Conservation (phyloP, 805 yeast species). For the Ogataea pignaliae region DNA sequence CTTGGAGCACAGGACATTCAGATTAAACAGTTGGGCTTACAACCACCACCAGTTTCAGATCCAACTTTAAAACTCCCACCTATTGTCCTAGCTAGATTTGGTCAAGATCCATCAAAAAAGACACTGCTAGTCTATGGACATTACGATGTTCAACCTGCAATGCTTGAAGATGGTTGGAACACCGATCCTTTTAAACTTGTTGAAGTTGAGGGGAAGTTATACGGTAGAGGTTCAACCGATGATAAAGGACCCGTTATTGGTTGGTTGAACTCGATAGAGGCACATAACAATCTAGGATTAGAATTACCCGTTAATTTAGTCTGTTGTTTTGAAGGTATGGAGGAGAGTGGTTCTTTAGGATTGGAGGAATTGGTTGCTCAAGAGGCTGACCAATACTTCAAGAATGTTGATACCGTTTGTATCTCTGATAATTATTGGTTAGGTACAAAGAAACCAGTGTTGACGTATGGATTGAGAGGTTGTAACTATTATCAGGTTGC, state of each 20-base stretch:
- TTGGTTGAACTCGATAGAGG: slow-evolving; percentile 91
- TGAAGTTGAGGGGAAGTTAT: slow-evolving; percentile 64
- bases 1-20: slow-evolving; percentile 84
- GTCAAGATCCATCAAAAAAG: slow-evolving; percentile 76
- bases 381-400: slow-evolving; percentile 79
- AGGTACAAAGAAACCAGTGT: slow-evolving; percentile 94
- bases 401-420: slow-evolving; percentile 89
- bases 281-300: slow-evolving; percentile 77
- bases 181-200: slow-evolving; percentile 83
- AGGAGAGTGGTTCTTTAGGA: slow-evolving; percentile 94
- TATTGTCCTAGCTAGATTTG: slow-evolving; percentile 85
- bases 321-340: slow-evolving; percentile 98
- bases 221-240: slow-evolving; percentile 94
- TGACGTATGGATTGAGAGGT: slow-evolving; percentile 97
- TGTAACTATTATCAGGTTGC: slow-evolving; percentile 85
- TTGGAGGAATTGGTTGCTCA: slow-evolving; percentile 74
- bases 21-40: slow-evolving; percentile 77
- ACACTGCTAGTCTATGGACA: slow-evolving; percentile 93
- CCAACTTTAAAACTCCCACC: slow-evolving; percentile 80
- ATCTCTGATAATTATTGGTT: slow-evolving; percentile 98
- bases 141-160: slow-evolving; percentile 98
- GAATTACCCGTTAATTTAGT: slow-evolving; percentile 92
- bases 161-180: slow-evolving; percentile 88
- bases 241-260: slow-evolving; percentile 98
- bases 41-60: slow-evolving; percentile 84